Percentiles rank a stretch among this genome's conserved stretches.
Conservation (phyloP, 345 rosid genomes). For the Toxicodendron radicans region DNA sequence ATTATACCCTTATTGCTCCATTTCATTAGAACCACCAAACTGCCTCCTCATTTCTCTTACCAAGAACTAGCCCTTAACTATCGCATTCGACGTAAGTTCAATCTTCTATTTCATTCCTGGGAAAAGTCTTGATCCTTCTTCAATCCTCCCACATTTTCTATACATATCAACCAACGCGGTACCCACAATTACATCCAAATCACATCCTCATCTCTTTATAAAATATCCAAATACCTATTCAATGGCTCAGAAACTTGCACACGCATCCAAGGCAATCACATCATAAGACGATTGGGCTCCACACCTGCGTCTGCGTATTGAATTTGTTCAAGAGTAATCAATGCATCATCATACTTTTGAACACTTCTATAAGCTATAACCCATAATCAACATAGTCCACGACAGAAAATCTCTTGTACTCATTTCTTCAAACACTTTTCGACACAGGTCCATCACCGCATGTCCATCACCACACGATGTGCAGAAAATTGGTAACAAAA, state of each 20-base stretch:
- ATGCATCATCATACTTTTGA: constrained; percentile 38
- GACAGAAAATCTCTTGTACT: constrained; percentile 51
- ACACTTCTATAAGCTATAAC: constrained; percentile 32
- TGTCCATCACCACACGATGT: constrained; percentile 37
- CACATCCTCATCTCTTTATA: constrained; percentile 40
- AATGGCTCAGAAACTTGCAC: constrained; percentile 42
- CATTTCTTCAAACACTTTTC: constrained; percentile 54
- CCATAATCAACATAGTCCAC: constrained; percentile 51
- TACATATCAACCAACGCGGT: constrained; percentile 57
- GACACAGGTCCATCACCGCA: constrained; percentile 38
- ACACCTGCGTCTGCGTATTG: constrained; percentile 30
- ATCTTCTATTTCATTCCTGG: constrained; percentile 47
- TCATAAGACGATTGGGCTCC: no score
- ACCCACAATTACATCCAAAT: constrained; percentile 57
- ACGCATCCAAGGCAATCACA: constrained; percentile 54
- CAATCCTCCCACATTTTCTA: constrained; percentile 46
- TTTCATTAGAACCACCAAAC: constrained; percentile 41
- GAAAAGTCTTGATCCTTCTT: constrained; percentile 43
- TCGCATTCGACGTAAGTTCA: constrained; percentile 47
- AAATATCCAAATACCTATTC: constrained; percentile 59
- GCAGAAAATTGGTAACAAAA: constrained; percentile 37
- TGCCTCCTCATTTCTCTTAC: constrained; percentile 44
- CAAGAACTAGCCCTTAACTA: constrained; percentile 49
- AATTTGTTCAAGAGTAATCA: constrained; percentile 57
- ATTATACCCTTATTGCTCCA: constrained; percentile 44